phyloP scores from a whole-genome alignment of 208 protist species.

The Leishmania turanica region DNA sequence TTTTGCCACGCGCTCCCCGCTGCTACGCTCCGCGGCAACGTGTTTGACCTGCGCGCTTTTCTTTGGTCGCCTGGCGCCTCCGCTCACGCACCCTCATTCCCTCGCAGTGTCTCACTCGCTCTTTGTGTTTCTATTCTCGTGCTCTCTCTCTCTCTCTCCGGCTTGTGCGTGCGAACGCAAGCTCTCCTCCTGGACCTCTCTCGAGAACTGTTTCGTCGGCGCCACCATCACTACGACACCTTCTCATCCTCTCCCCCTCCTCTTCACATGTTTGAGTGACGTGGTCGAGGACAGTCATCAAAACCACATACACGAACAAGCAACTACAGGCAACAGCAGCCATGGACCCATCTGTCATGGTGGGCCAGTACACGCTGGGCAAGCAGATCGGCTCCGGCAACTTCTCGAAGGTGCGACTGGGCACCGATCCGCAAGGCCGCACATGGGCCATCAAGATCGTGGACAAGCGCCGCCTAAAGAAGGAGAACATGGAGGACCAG shows the following conservation, averaged over 20 bases:
- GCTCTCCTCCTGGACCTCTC: neutral
- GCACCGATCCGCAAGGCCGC: conserved; percentile 61
- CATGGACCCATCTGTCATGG: conserved; percentile 28
- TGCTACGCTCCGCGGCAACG: neutral
- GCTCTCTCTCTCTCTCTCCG: neutral
- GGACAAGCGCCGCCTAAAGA: conserved; percentile 81
- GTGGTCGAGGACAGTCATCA: neutral
- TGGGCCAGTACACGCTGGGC: conserved; percentile 89
- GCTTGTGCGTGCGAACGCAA: neutral
- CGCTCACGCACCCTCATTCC: neutral
- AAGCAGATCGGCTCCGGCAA: conserved; percentile 87
- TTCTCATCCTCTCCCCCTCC: neutral
- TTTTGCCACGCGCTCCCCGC: neutral
- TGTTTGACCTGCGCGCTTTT: neutral
- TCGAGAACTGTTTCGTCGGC: neutral
- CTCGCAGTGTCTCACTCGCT: neutral
- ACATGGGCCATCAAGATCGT: conserved; percentile 92
- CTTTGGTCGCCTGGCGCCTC: neutral
- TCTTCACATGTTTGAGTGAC: neutral
- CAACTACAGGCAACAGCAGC: conserved; percentile 7
- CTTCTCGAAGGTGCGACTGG: conserved; percentile 89
- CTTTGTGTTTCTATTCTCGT: neutral
- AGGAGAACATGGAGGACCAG: conserved; percentile 92
- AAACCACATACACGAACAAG: neutral
- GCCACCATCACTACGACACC: neutral